These are phyloP conservation scores for Vinca major DNA, from an alignment of 305 asterid genomes.

Conservation along the genomic window DNA sequence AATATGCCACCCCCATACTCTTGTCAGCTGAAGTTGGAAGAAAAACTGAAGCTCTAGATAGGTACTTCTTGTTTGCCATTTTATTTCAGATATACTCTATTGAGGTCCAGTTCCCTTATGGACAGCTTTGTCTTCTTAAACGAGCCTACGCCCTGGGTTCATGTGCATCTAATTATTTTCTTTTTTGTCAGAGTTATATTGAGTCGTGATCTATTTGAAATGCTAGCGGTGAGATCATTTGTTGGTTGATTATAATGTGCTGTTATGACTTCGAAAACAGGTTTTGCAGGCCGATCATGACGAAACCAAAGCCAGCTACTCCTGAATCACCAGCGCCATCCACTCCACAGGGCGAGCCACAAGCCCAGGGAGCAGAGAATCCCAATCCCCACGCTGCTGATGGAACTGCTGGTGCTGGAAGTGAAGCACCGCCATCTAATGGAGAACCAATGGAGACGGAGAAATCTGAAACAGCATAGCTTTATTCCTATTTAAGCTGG, in stretches of 20 bases:
- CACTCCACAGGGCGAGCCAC: constrained; percentile 44
- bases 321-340: constrained; percentile 59
- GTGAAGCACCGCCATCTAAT: constrained; percentile 29
- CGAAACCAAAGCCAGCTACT: constrained; percentile 63
- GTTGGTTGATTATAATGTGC: too few relatives aligned
- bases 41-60: constrained; percentile 77
- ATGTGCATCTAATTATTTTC: too few relatives aligned
- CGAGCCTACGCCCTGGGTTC: too few relatives aligned
- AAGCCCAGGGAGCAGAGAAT: constrained; percentile 31
- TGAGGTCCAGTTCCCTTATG: not conserved
- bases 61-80: constrained; percentile 32
- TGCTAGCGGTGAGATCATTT: not conserved
- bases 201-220: not conserved
- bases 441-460: constrained; percentile 70
- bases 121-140: not conserved
- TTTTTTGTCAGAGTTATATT: not conserved
- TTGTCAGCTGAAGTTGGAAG: constrained; percentile 56
- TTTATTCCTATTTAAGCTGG: not conserved
- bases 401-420: constrained; percentile 29
- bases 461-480: constrained; percentile 16
- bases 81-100: not conserved
- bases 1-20: constrained; percentile 54
- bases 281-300: constrained; percentile 74
- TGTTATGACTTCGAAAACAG: constrained; percentile 24
- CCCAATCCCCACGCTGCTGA: constrained; percentile 19